A percentile compares a stretch with the other conserved stretches of the same genome.
Evolutionary conservation across 2,329 filamentous ascomycete species (phyloP).

Genomic region (Hawksworthiomyces lignivorus): DNA sequence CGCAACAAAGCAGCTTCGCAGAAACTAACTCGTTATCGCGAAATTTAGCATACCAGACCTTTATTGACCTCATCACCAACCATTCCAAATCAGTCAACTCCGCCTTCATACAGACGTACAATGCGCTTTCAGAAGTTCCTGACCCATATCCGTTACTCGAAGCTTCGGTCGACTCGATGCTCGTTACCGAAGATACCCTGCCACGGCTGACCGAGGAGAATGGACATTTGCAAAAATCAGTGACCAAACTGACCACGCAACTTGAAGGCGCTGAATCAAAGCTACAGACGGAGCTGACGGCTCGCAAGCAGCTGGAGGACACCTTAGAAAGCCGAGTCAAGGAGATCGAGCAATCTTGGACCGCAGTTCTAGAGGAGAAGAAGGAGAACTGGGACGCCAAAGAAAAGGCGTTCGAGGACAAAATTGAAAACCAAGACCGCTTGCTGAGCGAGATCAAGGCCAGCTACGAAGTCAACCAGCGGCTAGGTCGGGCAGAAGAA

Average conservation of each 20-base stretch:
- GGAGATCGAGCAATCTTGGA: slow-evolving; percentile 86
- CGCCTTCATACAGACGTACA: slow-evolving; percentile 87
- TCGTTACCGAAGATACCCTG: slow-evolving; percentile 84
- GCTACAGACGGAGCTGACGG: slow-evolving; percentile 68
- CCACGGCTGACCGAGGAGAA: slow-evolving; percentile 88
- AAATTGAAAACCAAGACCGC: slow-evolving; percentile 87
- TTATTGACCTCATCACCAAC: slow-evolving; percentile 92
- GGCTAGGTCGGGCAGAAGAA: slow-evolving; percentile 51
- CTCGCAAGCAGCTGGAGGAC: slow-evolving; percentile 68
- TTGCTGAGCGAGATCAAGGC: slow-evolving; percentile 92
- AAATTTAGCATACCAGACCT: slow-evolving; percentile 77
- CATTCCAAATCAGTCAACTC: slow-evolving; percentile 93
- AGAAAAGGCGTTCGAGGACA: slow-evolving; percentile 81
- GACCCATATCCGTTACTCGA: slow-evolving; percentile 95
- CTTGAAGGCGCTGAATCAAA: slow-evolving; percentile 75
- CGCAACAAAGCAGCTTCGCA: too few relatives aligned
- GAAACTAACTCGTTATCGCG: too few relatives aligned
- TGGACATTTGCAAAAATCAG: slow-evolving; percentile 71
- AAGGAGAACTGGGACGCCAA: slow-evolving; percentile 94
- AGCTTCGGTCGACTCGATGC: slow-evolving; percentile 88
- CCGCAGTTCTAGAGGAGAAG: slow-evolving; percentile 83
- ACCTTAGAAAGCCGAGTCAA: slow-evolving; percentile 73
- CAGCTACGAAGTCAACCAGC: slow-evolving; percentile 91
- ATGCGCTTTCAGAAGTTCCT: slow-evolving; percentile 86
- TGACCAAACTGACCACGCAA: slow-evolving; percentile 67